Percentiles rank a stretch among this genome's conserved stretches.
Conservation (phyloP, 495 filamentous ascomycete species). For the Neurospora africana region DNA sequence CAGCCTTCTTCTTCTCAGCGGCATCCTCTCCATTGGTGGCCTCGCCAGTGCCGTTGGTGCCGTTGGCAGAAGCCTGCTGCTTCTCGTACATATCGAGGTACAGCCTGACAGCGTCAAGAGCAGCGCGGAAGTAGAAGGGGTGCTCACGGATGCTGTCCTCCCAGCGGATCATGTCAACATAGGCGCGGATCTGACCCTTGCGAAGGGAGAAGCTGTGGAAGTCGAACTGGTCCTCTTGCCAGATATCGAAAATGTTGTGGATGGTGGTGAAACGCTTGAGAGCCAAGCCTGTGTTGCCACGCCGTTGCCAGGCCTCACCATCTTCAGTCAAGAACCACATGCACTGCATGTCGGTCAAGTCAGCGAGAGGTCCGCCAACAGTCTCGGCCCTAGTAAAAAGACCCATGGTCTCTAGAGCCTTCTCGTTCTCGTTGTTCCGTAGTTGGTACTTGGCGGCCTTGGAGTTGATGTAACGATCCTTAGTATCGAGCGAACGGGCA, state of each 20-base stretch:
- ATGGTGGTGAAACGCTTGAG: constrained; percentile 83
- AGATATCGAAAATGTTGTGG: constrained; percentile 87
- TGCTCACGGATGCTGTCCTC: constrained; percentile 84
- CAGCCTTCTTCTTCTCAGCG: constrained; percentile 78
- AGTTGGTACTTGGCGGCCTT: constrained; percentile 97
- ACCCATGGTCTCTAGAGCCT: constrained; percentile 77
- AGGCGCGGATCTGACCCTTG: constrained; percentile 90
- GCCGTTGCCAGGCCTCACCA: constrained; percentile 77
- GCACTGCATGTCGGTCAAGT: constrained; percentile 97
- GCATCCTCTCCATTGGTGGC: constrained; percentile 45
- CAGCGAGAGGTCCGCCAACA: constrained; percentile 73
- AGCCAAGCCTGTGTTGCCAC: constrained; percentile 71
- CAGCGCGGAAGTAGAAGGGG: constrained; percentile 84
- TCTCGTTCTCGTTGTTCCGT: constrained; percentile 81
- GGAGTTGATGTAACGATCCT: constrained; percentile 94
- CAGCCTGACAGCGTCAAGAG: constrained; percentile 66
- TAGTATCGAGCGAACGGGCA: constrained; percentile 71
- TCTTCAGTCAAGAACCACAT: constrained; percentile 96
- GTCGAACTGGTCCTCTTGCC: constrained; percentile 98
- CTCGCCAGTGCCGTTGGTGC: constrained; percentile 34
- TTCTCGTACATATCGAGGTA: constrained; percentile 75
- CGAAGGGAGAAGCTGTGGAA: constrained; percentile 95
- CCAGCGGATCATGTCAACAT: constrained; percentile 94
- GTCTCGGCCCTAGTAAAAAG: constrained; percentile 86
- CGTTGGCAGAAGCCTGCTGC: constrained; percentile 47